Percentiles rank a stretch among this genome's conserved stretches.
Conservation (phyloP, 768 basidiomycete genomes). For the Agrocybe pediades region DNA sequence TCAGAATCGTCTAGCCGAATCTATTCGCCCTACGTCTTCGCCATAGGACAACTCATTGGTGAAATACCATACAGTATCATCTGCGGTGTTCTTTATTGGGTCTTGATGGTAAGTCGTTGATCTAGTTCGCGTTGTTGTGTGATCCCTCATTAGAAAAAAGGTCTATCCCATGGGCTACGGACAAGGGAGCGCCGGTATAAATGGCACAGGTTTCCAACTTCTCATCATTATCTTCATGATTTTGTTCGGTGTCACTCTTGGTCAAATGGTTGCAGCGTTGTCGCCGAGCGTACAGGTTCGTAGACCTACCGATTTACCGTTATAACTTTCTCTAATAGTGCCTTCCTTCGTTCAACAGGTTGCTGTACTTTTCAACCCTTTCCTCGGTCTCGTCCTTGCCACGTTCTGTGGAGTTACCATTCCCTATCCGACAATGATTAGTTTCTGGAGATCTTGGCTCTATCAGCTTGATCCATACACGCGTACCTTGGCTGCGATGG, state of each 20-base stretch:
- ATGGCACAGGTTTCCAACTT: slow-evolving; percentile 73
- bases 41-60: slow-evolving; percentile 77
- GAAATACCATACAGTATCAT: slow-evolving; percentile 78
- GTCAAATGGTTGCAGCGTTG: slow-evolving; percentile 73
- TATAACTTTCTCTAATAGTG: slow-evolving; percentile 9
- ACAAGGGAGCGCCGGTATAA: slow-evolving; percentile 57
- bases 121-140: background rate
- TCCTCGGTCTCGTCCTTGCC: slow-evolving; percentile 62
- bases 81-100: slow-evolving; percentile 77
- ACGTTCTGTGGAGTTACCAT: slow-evolving; percentile 85
- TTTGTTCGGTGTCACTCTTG: slow-evolving; percentile 64
- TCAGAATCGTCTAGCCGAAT: slow-evolving; percentile 80
- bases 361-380: slow-evolving; percentile 81
- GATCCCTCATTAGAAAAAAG: slow-evolving; percentile 16
- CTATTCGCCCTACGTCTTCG: slow-evolving; percentile 85
- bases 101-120: slow-evolving; percentile 54
- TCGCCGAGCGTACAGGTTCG: slow-evolving; percentile 69
- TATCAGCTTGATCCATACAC: slow-evolving; percentile 76
- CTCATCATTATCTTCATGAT: slow-evolving; percentile 73
- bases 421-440: slow-evolving; percentile 60
- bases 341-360: slow-evolving; percentile 37
- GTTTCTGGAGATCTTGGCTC: slow-evolving; percentile 79
- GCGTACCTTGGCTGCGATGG: slow-evolving; percentile 67
- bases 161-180: slow-evolving; percentile 71
- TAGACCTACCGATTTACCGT: slow-evolving; percentile 20